Conservation (phyloP, 148 eudicot species). For the Cornus suecica region DNA sequence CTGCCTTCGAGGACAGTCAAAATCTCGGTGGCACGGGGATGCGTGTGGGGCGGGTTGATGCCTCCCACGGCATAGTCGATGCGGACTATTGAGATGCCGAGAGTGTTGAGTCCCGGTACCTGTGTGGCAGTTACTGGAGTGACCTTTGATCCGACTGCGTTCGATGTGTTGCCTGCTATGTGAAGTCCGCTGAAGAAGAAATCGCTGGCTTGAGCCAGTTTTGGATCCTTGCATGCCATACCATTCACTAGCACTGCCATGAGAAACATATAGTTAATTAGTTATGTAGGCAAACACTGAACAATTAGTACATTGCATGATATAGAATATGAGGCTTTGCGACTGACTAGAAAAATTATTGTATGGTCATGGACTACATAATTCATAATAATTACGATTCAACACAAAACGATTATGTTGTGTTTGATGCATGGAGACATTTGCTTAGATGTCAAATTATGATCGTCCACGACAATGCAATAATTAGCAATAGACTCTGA, state of each 20-base stretch:
- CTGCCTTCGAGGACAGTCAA: slow-evolving; percentile 17
- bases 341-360: too few species aligned
- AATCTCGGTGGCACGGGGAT: slow-evolving; percentile 19
- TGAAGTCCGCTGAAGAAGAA: slow-evolving; percentile 22
- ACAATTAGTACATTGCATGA: too few species aligned
- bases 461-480: too few species aligned
- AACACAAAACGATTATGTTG: too few species aligned
- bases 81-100: slow-evolving; percentile 24
- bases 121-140: slow-evolving; percentile 14
- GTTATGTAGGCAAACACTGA: too few species aligned
- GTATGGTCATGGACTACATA: too few species aligned
- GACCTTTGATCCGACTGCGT: slow-evolving; percentile 17
- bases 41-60: slow-evolving; percentile 19
- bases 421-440: too few species aligned
- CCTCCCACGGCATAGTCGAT: slow-evolving; percentile 24
- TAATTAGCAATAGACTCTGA: too few species aligned
- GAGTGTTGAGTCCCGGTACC: slow-evolving; percentile 24
- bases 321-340: too few species aligned
- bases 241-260: slow-evolving; percentile 5
- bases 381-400: too few species aligned
- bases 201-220: background rate
- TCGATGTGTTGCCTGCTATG: slow-evolving; percentile 12
- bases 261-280: too few species aligned
- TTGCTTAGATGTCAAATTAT: too few species aligned
- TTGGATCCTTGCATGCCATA: slow-evolving; percentile 13